Base-by-base conservation (phyloP, 805 yeast species). In the Candida ortonii region DNA sequence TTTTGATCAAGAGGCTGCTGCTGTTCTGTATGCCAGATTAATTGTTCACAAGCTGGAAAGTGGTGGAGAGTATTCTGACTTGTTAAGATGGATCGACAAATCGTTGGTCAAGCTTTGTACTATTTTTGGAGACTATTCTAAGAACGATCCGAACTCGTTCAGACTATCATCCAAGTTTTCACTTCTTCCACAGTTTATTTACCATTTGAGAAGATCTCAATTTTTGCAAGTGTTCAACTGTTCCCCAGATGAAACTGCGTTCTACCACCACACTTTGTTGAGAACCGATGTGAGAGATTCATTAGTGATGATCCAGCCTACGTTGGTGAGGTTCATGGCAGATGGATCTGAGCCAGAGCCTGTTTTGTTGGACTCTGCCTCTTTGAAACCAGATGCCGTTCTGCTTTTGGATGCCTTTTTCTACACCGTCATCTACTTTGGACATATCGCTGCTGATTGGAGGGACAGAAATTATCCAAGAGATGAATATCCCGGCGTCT, bases 1-100 rank as follows among this genome's bases (percentile, higher is more conserved):
- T n/a, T 93, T 93, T 60, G 99, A 93, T 64, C 97, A 93, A 69
- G 97, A 93, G 63, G 96, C 97, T 9, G 96, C 98, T 3, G 95
- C 96, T 11, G 97, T 89, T 1, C 67, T 89, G 39, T 82, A 90
- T 80, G 83, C 97, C 2, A 73, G 97, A 57, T 74, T 90, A 35
- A 93, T 96, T 8, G 88, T 90, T 28, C 82, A 75, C 70, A 88
- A 88, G 59, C 74, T 83, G 16, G 96, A 88, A 53, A 95, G 87
- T 52, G 93, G 93, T 26, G 66, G 65, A 38, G 67, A 62, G 46
- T 62, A 62, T 40, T 89, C 94, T 10, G 97, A 90, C 58, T 84
- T 90, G 15, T 73, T 89, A 54, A 72, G 95, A 61, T 90, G 97
- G 97, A 80, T 87, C 43, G 98, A 93, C 65, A 79, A 95, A 50